phyloP scores from a whole-genome alignment of 2,329 filamentous ascomycete genomes.

The Aureobasidium melanogenum region DNA sequence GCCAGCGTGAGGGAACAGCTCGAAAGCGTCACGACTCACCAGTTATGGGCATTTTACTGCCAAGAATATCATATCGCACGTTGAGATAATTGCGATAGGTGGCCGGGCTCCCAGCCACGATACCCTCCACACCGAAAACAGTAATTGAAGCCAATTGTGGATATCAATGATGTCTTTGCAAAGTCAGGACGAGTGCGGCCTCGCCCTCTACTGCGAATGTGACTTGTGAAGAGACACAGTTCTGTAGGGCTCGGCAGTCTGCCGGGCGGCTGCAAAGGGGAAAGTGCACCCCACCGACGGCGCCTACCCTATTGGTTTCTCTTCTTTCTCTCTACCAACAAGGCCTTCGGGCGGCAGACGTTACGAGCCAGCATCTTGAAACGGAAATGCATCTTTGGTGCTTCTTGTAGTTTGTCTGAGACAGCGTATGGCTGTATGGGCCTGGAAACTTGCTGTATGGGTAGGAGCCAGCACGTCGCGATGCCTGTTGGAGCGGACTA shows the following conservation, averaged over 20 bases:
- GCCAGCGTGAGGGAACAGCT: not conserved
- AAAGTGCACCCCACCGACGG: not conserved
- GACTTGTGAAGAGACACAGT: not conserved
- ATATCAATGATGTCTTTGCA: constrained; percentile 8
- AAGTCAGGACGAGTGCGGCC: not conserved
- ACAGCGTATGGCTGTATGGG: constrained; percentile 10
- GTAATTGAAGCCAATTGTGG: not conserved
- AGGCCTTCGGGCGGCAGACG: constrained; percentile 6
- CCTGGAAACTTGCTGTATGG: constrained; percentile 6
- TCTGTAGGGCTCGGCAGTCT: constrained; percentile 9
- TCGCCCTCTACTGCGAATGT: constrained; percentile 3
- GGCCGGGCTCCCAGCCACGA: constrained; percentile 4
- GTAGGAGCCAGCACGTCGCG: not conserved
- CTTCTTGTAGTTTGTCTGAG: constrained; percentile 8
- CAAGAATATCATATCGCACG: constrained; percentile 10
- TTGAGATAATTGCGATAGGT: constrained; percentile 11
- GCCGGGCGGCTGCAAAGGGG: constrained; percentile 4
- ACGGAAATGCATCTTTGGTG: not conserved
- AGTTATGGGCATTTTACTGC: not conserved
- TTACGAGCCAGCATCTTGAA: constrained; percentile 11
- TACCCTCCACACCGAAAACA: constrained; percentile 1
- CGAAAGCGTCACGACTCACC: constrained; percentile 2
- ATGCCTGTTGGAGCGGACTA: not conserved
- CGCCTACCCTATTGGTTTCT: constrained; percentile 2
- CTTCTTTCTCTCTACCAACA: constrained; percentile 1